Evolutionary conservation across 2,329 filamentous ascomycete genomes (phyloP).

Genomic region (Tolypocladium endophyticum): DNA sequence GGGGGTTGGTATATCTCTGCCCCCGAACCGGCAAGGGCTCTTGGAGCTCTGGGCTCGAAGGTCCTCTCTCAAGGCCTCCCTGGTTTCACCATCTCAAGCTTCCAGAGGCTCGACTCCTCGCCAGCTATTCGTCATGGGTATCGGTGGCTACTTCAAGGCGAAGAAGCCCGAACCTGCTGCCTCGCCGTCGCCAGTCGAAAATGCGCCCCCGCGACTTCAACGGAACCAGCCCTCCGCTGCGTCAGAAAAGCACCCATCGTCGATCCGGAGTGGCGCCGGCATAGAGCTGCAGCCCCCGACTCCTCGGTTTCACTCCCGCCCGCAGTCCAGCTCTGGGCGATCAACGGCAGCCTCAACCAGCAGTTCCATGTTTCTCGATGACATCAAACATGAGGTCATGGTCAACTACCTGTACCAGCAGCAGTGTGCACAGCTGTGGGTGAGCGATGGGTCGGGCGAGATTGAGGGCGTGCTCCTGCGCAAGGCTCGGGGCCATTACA

Average conservation of each 20-base stretch:
- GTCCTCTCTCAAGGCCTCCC: background rate
- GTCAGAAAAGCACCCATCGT: conserved; percentile 26
- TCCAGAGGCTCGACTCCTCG: background rate
- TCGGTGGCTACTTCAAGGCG: conserved; percentile 53
- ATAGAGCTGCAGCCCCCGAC: conserved; percentile 39
- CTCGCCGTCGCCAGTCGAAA: conserved; percentile 6
- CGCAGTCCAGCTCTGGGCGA: conserved; percentile 32
- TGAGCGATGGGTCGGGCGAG: conserved; percentile 56
- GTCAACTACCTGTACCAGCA: conserved; percentile 75
- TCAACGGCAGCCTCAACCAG: conserved; percentile 27
- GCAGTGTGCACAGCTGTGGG: conserved; percentile 65
- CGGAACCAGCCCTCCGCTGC: conserved; percentile 13
- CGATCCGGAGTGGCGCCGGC: conserved; percentile 22
- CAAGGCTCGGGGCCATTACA: conserved; percentile 57
- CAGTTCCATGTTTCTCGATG: conserved; percentile 51
- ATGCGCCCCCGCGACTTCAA: conserved; percentile 9
- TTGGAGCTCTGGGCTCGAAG: background rate
- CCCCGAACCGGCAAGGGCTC: background rate
- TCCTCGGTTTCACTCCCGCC: conserved; percentile 19
- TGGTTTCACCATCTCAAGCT: background rate
- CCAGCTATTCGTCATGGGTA: conserved; percentile 37
- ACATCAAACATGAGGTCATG: conserved; percentile 75
- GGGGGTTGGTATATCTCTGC: background rate
- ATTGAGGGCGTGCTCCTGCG: conserved; percentile 63
- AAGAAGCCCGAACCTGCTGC: conserved; percentile 10